Percentiles rank a stretch among this genome's conserved stretches.
phyloP scores from a whole-genome alignment of 1,139 yeast genomes.

The Yamadazyma songkhlaensis region DNA sequence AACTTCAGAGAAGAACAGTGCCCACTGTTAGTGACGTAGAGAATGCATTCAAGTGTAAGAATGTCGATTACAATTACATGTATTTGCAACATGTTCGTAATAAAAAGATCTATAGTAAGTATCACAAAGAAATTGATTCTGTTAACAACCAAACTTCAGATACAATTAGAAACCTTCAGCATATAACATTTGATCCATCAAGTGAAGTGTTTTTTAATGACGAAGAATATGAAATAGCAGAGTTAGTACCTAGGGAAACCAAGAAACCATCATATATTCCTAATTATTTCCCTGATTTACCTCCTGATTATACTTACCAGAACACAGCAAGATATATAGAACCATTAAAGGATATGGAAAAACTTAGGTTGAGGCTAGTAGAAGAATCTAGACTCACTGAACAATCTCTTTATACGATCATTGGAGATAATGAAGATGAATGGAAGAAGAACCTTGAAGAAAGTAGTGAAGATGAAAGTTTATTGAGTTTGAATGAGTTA shows the following conservation, averaged over 20 bases:
- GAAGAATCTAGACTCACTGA: constrained; percentile 82
- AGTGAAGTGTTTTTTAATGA: constrained; percentile 41
- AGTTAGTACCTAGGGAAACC: constrained; percentile 54
- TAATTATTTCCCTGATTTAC: constrained; percentile 76
- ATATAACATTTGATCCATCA: constrained; percentile 4
- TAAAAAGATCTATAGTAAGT: constrained; percentile 14
- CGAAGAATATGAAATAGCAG: constrained; percentile 49
- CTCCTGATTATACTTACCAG: constrained; percentile 90
- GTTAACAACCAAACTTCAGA: constrained; percentile 7
- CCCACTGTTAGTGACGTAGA: constrained; percentile 61
- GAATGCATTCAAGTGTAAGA: constrained; percentile 44
- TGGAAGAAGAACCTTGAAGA: constrained; percentile 31
- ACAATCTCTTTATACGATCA: constrained; percentile 62
- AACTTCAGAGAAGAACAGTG: constrained; percentile 62
- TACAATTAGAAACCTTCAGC: constrained; percentile 3
- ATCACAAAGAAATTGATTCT: constrained; percentile 7
- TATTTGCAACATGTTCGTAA: constrained; percentile 32
- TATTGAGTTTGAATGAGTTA: constrained; percentile 20
- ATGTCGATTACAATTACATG: constrained; percentile 44
- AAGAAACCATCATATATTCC: constrained; percentile 59
- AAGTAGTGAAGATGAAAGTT: constrained; percentile 20
- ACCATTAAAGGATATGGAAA: constrained; percentile 68
- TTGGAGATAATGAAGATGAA: constrained; percentile 40
- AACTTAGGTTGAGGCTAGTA: constrained; percentile 66
- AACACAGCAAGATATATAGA: constrained; percentile 67